phyloP scores from a whole-genome alignment of 2,329 filamentous ascomycete genomes.

The Hyphodiscus sp. region DNA sequence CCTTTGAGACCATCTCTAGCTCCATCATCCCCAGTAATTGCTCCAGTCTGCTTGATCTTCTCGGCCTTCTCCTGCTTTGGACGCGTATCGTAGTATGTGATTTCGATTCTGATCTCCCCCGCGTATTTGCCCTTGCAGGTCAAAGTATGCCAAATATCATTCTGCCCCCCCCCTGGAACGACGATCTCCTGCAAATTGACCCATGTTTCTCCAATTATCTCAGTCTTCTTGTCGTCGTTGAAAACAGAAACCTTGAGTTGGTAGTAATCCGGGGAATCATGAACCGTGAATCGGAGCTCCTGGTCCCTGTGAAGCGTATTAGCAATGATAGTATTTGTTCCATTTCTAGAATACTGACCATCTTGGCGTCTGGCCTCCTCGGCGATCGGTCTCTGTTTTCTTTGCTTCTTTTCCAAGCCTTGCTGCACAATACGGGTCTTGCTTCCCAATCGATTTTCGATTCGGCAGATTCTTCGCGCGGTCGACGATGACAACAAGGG shows the following conservation, averaged over 20 bases:
- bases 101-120: constrained; percentile 87
- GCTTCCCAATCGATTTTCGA: constrained; percentile 94
- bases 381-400: constrained; percentile 89
- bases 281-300: constrained; percentile 90
- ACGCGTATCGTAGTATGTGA: constrained; percentile 90
- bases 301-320: constrained; percentile 66
- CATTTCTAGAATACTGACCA: constrained; percentile 57
- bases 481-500: constrained; percentile 85
- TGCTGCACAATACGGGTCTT: constrained; percentile 94
- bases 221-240: constrained; percentile 97
- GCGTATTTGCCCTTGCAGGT: constrained; percentile 91
- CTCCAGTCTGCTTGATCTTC: constrained; percentile 37
- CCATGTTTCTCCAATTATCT: constrained; percentile 92
- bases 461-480: constrained; percentile 96
- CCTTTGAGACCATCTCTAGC: constrained; percentile 32
- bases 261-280: constrained; percentile 94
- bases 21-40: constrained; percentile 28
- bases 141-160: constrained; percentile 84
- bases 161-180: constrained; percentile 82
- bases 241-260: constrained; percentile 94
- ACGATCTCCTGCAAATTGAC: constrained; percentile 77
- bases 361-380: constrained; percentile 90
- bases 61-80: constrained; percentile 71
- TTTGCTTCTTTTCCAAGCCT: constrained; percentile 93
- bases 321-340: constrained; percentile 1